These are phyloP conservation scores for Amauroascus niger DNA, from an alignment of 2,329 filamentous ascomycete genomes.

Conservation along the genomic window DNA sequence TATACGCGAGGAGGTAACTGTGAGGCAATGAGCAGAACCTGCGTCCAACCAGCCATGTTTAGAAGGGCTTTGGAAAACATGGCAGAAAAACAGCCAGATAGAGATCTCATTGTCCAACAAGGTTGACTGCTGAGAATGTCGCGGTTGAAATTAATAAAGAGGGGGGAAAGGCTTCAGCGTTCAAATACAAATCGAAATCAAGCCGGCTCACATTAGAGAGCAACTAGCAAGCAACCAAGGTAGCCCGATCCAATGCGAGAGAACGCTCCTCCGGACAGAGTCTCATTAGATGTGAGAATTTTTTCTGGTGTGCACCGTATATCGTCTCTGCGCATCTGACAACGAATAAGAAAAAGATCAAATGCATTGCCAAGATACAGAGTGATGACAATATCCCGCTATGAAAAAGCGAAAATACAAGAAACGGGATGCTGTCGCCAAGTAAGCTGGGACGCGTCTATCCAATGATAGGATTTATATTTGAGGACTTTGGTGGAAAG, in stretches of 20 bases:
- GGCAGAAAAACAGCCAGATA: neutral
- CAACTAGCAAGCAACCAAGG: neutral
- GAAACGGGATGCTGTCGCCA: constrained; percentile 5
- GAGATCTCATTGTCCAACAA: neutral
- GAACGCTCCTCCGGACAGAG: neutral
- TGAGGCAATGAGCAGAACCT: constrained; percentile 1
- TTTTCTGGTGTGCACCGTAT: neutral
- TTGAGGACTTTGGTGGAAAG: constrained; percentile 11
- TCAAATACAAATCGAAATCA: constrained; percentile 6
- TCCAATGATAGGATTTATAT: neutral
- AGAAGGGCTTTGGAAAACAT: neutral
- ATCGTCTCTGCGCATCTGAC: neutral
- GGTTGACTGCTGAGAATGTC: neutral
- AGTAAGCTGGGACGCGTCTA: neutral
- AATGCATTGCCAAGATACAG: neutral
- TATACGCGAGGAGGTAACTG: neutral
- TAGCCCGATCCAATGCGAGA: neutral
- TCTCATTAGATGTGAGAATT: neutral
- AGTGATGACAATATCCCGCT: neutral
- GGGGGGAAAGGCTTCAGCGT: neutral
- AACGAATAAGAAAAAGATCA: neutral
- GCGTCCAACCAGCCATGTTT: neutral
- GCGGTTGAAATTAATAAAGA: neutral
- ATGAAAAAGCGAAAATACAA: neutral
- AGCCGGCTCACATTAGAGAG: neutral